These are phyloP conservation scores for Plectranthus barbatus DNA, from an alignment of 257 asterid species.

Conservation along the genomic window DNA sequence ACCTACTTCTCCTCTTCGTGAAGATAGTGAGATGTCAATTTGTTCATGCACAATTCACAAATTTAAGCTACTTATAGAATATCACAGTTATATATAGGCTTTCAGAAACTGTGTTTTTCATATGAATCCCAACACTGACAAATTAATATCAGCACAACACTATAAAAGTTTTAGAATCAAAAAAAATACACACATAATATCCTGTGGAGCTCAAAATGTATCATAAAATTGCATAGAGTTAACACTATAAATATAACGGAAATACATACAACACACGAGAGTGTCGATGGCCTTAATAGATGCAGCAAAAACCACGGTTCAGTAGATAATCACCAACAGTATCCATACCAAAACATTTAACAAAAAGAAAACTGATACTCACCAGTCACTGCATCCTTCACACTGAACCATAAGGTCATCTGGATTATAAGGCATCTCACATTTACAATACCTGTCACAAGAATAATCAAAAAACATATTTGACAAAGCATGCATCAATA, in stretches of 20 bases:
- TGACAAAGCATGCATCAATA: constrained; percentile 1
- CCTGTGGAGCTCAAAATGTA: not conserved
- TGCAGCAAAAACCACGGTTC: not conserved
- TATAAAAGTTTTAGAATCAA: not conserved
- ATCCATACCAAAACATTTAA: constrained; percentile 6
- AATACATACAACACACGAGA: not conserved
- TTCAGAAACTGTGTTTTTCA: too few relatives aligned
- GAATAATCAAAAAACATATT: not conserved
- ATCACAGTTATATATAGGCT: not conserved
- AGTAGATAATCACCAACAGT: not conserved
- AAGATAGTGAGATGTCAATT: not conserved
- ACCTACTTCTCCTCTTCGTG: not conserved
- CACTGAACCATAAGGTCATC: constrained; percentile 97
- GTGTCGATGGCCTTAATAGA: not conserved
- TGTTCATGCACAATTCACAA: not conserved
- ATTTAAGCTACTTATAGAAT: not conserved
- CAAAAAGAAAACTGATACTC: constrained; percentile 25
- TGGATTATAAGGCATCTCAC: constrained; percentile 98
- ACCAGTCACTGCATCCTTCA: constrained; percentile 92
- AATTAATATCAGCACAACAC: not conserved
- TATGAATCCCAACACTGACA: too few relatives aligned
- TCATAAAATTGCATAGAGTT: too few relatives aligned
- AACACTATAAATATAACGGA: not conserved
- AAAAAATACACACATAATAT: not conserved
- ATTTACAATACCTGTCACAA: constrained; percentile 72